Percentiles rank a stretch among this genome's conserved stretches.
phyloP scores from a whole-genome alignment of 805 yeast genomes.

The Candida coquimbonensis region DNA sequence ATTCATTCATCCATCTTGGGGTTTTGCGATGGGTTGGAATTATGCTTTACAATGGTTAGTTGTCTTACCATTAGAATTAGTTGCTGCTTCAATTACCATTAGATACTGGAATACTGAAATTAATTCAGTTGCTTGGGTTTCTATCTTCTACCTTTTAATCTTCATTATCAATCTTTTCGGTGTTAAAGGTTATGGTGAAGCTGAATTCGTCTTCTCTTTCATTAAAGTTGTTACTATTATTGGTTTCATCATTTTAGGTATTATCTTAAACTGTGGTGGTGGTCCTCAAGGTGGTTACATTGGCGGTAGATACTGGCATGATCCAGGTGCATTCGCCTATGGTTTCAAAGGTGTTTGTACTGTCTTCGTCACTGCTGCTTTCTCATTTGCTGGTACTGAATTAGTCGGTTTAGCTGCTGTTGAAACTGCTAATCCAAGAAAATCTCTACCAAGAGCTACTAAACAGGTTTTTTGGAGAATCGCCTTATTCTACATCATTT shows the following conservation, averaged over 20 bases:
- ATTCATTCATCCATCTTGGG: slow-evolving; percentile 53
- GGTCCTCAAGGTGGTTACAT: slow-evolving; percentile 41
- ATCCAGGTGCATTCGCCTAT: slow-evolving; percentile 54
- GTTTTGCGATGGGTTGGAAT: slow-evolving; percentile 55
- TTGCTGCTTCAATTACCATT: slow-evolving; percentile 48
- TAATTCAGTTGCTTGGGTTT: slow-evolving; percentile 41
- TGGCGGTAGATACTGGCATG: slow-evolving; percentile 38
- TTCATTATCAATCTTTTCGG: slow-evolving; percentile 44
- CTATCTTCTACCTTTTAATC: slow-evolving; percentile 40
- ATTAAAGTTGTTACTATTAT: slow-evolving; percentile 60
- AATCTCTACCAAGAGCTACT: slow-evolving; percentile 54
- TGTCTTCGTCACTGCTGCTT: slow-evolving; percentile 45
- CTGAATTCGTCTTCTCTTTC: slow-evolving; percentile 56
- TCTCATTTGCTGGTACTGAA: slow-evolving; percentile 64
- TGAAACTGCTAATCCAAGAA: slow-evolving; percentile 50
- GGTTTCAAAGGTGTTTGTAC: slow-evolving; percentile 59
- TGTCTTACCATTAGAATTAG: slow-evolving; percentile 42
- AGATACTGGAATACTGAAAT: slow-evolving; percentile 41
- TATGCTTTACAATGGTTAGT: slow-evolving; percentile 47
- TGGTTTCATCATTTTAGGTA: slow-evolving; percentile 51
- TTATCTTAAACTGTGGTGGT: slow-evolving; percentile 56
- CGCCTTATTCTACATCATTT: slow-evolving; percentile 50
- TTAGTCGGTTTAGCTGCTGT: slow-evolving; percentile 46
- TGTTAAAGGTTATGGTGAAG: slow-evolving; percentile 47
- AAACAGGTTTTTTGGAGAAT: slow-evolving; percentile 44